Base-by-base conservation (phyloP, 305 asterid genomes). In the Nicotiana rustica region DNA sequence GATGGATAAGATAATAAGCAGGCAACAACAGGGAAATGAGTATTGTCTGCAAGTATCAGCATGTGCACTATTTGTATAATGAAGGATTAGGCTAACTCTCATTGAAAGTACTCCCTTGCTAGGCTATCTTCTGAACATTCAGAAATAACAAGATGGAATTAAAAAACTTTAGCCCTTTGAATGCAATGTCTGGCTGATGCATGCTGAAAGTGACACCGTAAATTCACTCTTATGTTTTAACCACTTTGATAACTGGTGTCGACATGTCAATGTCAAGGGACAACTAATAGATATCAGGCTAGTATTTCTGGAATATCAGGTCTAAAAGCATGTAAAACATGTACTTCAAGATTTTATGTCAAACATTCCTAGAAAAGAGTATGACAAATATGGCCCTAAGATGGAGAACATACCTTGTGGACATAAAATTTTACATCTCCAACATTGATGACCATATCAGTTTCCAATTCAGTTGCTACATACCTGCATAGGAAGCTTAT, bases 401-500 rank as follows among this genome's bases (percentile, higher is more conserved):
- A 49, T 49, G 49, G 79, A 76, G 33, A 33, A n/a, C 77, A 47
- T 91, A 95, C 99, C 99, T 95, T 95, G 91, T 95, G 99, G 85
- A 94, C 92, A 86, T 90, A 90, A 85, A 94, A 95, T 84, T 92
- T 95, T 85, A 90, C 92, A 79, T 90, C 92, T 41, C 97, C 99
- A 61, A 94, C 94, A 83, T 82, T 90, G 36, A 95, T 81, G 82
- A 93, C 90, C 81, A 93, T 81, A 75, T 95, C 99, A 4, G 93
- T 88, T 57, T 94, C 93, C 90, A 95, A 89, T 60, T 95, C 97
- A 0, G 97, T 86, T 1, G 96, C 98, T 14, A 94, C 98, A 87
- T 92, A 92, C 92, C 99, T 95, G 91, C 85, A 90, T 25, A 84
- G 67, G 79, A 38, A 41, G 38, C 19, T 25, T 65, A 60, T 80